Percentiles rank a stretch among this genome's conserved stretches.
These are phyloP conservation scores for Citeromyces hawaiiensis DNA, from an alignment of 1,139 yeast genomes.

Conservation along the genomic window DNA sequence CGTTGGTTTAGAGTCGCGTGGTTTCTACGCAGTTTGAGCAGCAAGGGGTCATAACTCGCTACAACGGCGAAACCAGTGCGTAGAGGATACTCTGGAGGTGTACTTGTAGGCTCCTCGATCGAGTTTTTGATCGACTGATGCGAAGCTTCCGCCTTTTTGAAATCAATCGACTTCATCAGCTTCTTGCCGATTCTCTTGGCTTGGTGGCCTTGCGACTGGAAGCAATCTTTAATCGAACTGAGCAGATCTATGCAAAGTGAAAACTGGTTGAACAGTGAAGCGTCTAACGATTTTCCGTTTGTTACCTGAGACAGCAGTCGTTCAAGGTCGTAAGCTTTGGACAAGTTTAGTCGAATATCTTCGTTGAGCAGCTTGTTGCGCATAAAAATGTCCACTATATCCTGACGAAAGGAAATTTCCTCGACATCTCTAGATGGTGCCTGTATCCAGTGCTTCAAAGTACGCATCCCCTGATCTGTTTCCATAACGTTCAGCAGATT, in stretches of 20 bases:
- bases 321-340: conserved; percentile 31
- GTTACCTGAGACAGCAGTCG: conserved; percentile 37
- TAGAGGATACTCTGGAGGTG: conserved; percentile 3
- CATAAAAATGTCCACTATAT: conserved; percentile 40
- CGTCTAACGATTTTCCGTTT: conserved; percentile 10
- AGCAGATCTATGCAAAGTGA: not conserved
- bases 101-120: conserved; percentile 9
- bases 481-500: conserved; percentile 49
- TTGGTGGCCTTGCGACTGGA: not conserved
- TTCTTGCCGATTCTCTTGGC: not conserved
- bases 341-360: conserved; percentile 19
- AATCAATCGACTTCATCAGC: conserved; percentile 11
- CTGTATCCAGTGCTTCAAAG: conserved; percentile 68
- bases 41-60: not conserved
- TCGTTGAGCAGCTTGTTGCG: conserved; percentile 23
- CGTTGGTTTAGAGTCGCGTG: not conserved
- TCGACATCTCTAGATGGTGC: conserved; percentile 57
- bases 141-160: conserved; percentile 15
- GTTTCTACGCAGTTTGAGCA: not conserved
- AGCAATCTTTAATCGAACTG: not conserved
- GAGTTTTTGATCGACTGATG: conserved; percentile 8
- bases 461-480: conserved; percentile 72
- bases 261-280: not conserved
- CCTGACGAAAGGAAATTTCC: conserved; percentile 49
- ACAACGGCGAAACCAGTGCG: not conserved